Evolutionary conservation across 2,329 filamentous ascomycete species (phyloP).

Genomic region (Cladosporium cucumerinum): DNA sequence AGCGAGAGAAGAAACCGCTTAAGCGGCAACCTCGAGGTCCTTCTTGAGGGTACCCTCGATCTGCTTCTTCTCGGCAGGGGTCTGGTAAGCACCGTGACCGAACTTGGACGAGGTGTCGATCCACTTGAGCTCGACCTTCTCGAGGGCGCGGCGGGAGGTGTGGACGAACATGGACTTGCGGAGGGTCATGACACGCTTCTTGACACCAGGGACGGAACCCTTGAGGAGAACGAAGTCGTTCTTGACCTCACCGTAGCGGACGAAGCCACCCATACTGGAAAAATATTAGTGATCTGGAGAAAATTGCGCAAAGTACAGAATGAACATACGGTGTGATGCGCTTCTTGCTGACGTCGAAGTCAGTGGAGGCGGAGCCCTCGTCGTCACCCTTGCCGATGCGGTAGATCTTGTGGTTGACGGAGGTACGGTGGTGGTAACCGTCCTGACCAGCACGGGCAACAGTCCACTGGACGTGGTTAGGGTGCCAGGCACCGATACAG

Average conservation of each 20-base stretch:
- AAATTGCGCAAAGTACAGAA: not conserved
- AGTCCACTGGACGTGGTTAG: constrained; percentile 99
- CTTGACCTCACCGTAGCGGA: constrained; percentile 98
- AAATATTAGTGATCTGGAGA: constrained; percentile 34
- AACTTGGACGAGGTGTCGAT: constrained; percentile 99
- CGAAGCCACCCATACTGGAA: constrained; percentile 90
- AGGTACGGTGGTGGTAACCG: constrained; percentile 99
- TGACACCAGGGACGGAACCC: constrained; percentile 94
- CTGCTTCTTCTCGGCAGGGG: constrained; percentile 93
- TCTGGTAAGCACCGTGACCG: constrained; percentile 99
- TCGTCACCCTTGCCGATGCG: constrained; percentile 90
- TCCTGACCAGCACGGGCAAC: constrained; percentile 99
- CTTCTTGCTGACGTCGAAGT: constrained; percentile 98
- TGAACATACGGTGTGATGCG: constrained; percentile 93
- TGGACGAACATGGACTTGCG: constrained; percentile 98
- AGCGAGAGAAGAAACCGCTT: constrained; percentile 8
- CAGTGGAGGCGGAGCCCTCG: constrained; percentile 89
- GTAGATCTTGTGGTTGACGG: constrained; percentile 99
- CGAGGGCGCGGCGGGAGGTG: constrained; percentile 89
- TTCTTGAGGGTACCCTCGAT: constrained; percentile 99
- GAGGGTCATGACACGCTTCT: constrained; percentile 99
- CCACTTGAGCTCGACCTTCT: constrained; percentile 99
- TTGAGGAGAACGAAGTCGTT: constrained; percentile 99
- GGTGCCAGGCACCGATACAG: constrained; percentile 99
- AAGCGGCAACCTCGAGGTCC: constrained; percentile 56